phyloP scores from a whole-genome alignment of 306 rosid genomes.

The Dicorynia guianensis region DNA sequence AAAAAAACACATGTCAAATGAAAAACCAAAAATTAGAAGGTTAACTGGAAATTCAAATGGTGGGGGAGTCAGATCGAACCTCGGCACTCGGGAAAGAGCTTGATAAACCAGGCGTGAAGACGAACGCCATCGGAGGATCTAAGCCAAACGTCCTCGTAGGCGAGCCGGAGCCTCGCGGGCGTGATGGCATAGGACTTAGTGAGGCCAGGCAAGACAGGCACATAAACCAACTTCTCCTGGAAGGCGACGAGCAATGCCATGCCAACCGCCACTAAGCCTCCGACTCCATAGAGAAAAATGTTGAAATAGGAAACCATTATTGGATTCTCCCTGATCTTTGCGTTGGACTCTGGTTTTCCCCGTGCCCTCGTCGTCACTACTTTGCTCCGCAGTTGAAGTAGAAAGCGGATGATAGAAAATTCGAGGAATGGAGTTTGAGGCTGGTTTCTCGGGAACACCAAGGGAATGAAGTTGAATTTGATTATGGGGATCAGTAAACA shows the following conservation, averaged over 20 bases:
- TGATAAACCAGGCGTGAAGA: constrained; percentile 98
- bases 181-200: constrained; percentile 82
- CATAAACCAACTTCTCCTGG: constrained; percentile 92
- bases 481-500: too few species aligned
- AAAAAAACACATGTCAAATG: not conserved
- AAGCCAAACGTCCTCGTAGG: constrained; percentile 91
- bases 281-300: constrained; percentile 79
- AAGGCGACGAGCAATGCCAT: constrained; percentile 93
- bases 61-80: constrained; percentile 55
- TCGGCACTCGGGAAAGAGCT: constrained; percentile 84
- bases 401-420: not conserved
- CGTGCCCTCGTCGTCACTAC: not conserved
- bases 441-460: constrained; percentile 38
- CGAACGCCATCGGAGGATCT: constrained; percentile 89
- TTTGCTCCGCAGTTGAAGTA: not conserved
- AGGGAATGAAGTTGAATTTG: not conserved
- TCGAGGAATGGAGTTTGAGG: constrained; percentile 7
- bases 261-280: constrained; percentile 86
- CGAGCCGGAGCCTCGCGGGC: constrained; percentile 84
- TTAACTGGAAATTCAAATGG: not conserved
- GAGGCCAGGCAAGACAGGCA: constrained; percentile 90
- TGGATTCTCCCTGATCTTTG: not conserved
- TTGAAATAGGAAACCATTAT: constrained; percentile 79
- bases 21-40: not conserved
- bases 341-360: not conserved